phyloP scores from a whole-genome alignment of 1,284 basidiomycete genomes.

The Cryptococcus depauperatus region DNA sequence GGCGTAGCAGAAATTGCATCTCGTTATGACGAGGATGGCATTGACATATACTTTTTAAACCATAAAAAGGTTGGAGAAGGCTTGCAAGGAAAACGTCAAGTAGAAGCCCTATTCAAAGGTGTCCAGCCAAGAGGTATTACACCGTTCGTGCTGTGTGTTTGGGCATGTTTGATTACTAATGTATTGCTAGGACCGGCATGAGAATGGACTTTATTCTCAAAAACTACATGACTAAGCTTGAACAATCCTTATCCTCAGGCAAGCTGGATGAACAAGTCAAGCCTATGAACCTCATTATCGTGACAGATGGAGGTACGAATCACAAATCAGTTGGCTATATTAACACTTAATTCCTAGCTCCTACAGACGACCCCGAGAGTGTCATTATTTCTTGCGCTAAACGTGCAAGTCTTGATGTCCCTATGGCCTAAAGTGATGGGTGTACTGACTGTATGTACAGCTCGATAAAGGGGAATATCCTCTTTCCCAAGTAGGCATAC shows the following conservation, averaged over 20 bases:
- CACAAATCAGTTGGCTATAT: too few relatives aligned
- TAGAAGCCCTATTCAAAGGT: constrained; percentile 40
- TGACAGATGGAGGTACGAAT: constrained; percentile 40
- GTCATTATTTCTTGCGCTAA: constrained; percentile 29
- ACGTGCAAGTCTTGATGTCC: constrained; percentile 24
- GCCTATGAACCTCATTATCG: constrained; percentile 41
- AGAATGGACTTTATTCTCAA: constrained; percentile 34
- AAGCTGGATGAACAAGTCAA: constrained; percentile 13
- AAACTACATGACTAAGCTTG: constrained; percentile 38
- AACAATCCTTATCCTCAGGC: constrained; percentile 16
- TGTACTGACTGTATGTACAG: too few relatives aligned
- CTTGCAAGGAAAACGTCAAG: constrained; percentile 10
- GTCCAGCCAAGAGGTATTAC: constrained; percentile 36
- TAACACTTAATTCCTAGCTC: constrained; percentile 12
- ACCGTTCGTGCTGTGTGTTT: constrained; percentile 22
- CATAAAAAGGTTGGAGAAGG: constrained; percentile 26
- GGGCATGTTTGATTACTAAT: neutral
- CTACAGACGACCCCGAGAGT: constrained; percentile 35
- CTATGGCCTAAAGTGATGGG: too few relatives aligned
- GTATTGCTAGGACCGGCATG: constrained; percentile 24
- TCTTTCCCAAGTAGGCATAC: constrained; percentile 43
- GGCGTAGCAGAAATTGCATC: constrained; percentile 34
- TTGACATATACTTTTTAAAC: constrained; percentile 43
- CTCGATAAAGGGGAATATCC: constrained; percentile 41
- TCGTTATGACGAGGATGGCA: constrained; percentile 33